Evolutionary conservation across 1,139 yeast species (phyloP), one percentile per base, ranked within the genome.

Genomic region (Pichia terricola): DNA sequence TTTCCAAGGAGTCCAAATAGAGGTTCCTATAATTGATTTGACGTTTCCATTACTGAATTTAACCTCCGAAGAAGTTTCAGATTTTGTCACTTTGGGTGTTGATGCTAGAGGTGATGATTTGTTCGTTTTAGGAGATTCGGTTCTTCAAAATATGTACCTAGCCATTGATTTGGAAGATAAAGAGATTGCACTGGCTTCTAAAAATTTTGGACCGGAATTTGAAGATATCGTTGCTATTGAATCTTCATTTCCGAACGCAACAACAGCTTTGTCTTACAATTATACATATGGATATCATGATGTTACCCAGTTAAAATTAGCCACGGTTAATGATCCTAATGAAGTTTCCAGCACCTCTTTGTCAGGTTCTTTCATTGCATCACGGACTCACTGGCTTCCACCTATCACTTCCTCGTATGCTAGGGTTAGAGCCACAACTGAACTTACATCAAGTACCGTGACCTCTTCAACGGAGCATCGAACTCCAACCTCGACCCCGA

Each of bases 151-250:
- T 40, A 84, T 86, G 4, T 86, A 86, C 58, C 73, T 79, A 39
- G 94, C 84, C 34, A 83, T 73, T 58, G 89, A 86, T 61, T 65
- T 85, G 51, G 88, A 82, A 35, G 76, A 73, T 51, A 63, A 64
- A 42, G 76, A 79, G 55, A 68, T 86, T 27, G 76, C 82, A 1
- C 50, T 87, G 46, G 37, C 34, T 5, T 16, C 22, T 16, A 81
- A 16, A 16, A 16, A 64, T 30, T 64, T 55, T 44, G 51, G 53
- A 38, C 48, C 74, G 8, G 60, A 70, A 41, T 68, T 76, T 39
- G 75, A 69, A 40, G 44, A 47, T 30, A 46, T 48, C 27, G 47
- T 48, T 25, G 44, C 41, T 30, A 42, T 45, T 28, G 7, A 7
- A 7, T 30, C 32, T 8, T 16, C 22, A 16, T 16, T 16, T 16